Evolutionary conservation across 768 basidiomycete species (phyloP).

Genomic region (Holtermanniella nyarrowii): DNA sequence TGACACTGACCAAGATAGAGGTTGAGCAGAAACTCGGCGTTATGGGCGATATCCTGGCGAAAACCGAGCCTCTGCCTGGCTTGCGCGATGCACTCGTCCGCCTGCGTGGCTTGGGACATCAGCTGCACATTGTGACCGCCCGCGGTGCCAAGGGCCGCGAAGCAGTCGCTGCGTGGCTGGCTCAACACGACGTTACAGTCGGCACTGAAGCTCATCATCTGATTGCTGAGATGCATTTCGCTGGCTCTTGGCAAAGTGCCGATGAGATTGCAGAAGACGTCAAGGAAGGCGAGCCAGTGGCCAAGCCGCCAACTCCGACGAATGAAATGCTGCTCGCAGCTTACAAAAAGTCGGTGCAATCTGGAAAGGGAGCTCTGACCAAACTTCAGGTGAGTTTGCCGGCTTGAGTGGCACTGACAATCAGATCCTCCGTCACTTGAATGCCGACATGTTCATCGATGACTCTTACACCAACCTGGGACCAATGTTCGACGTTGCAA

Average conservation of each 20-base stretch:
- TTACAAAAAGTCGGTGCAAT: background rate
- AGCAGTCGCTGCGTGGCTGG: slow-evolving; percentile 2
- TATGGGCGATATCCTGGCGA: slow-evolving; percentile 1
- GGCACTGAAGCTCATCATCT: background rate
- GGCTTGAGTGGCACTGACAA: background rate
- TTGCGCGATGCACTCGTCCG: background rate
- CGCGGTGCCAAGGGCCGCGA: background rate
- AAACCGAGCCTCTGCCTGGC: background rate
- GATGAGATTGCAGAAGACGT: background rate
- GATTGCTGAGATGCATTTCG: slow-evolving; percentile 6
- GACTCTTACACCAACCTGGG: slow-evolving; percentile 7
- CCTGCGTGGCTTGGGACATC: slow-evolving; percentile 4
- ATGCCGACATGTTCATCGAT: slow-evolving; percentile 7
- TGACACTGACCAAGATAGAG: background rate
- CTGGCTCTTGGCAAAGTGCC: slow-evolving; percentile 3
- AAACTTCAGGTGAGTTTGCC: background rate
- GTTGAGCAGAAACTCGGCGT: background rate
- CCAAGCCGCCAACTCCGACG: background rate
- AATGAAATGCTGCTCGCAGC: background rate
- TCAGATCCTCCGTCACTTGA: slow-evolving; percentile 2
- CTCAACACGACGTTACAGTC: background rate
- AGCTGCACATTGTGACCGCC: slow-evolving; percentile 10
- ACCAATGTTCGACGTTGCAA: background rate
- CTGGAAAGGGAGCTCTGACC: background rate
- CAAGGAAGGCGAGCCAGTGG: background rate